Evolutionary conservation across 2,329 filamentous ascomycete species (phyloP), one percentile per base, ranked within the genome.

Genomic region (Pezicula rhizophila): DNA sequence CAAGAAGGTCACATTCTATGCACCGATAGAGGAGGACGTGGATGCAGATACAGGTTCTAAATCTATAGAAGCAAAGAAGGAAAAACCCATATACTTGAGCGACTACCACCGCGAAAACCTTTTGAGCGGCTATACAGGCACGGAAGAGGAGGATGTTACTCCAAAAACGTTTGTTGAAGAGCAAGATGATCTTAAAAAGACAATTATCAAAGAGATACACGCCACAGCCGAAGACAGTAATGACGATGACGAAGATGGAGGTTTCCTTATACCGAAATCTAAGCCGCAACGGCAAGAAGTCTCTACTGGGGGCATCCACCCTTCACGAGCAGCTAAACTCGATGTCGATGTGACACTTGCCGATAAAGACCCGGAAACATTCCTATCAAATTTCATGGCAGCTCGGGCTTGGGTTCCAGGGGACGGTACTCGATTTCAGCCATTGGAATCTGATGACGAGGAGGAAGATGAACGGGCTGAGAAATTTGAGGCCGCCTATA

Each of bases 361-460:
- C 34, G 87, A 96, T 61, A 87, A 89, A 66, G 84, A 99, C 64
- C 93, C 92, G 0, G 92, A 97, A 63, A 85, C 80, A 1, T 99
- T 89, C 66, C 73, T 99, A n/a, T 92, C 89, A 47, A 96, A 96
- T 67, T 99, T 96, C 70, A 81, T 99, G 79, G 80, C 86, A n/a
- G 79, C 91, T 7, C 83, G 91, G 51, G 92, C 91, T 14, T 99
- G 93, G 93, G 79, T 92, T 6, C 81, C 87, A 0, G 78, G 79
- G 8, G 80, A 79, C 46, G 76, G 74, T 38, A 75, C 79, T 18
- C 78, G 78, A 38, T 90, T 88, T 68, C 76, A 91, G 59, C 87
- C 91, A 0, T 87, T 99, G 49, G 89, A 96, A 63, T 96, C 90
- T 0, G 93, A 99, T 58, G 90, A 96, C 45, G 89, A 76, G 2